phyloP scores from a whole-genome alignment of 1,284 basidiomycete species.

The Cutaneotrichosporon sp. region DNA sequence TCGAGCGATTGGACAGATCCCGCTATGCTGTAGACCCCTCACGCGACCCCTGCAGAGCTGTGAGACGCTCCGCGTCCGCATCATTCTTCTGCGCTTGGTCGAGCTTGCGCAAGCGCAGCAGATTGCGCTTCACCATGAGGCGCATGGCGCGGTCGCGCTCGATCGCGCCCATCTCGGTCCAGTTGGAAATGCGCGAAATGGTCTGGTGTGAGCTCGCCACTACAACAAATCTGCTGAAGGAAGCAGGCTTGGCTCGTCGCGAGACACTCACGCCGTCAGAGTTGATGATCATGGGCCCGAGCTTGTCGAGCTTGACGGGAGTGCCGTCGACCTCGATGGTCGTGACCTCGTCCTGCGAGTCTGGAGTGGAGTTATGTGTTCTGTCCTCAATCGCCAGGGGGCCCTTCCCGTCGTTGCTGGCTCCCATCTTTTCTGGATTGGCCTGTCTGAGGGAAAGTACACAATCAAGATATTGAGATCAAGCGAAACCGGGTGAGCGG shows the following conservation, averaged over 20 bases:
- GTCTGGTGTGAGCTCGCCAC: slow-evolving; percentile 29
- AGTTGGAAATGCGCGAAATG: slow-evolving; percentile 47
- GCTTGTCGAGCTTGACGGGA: slow-evolving; percentile 41
- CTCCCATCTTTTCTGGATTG: too few relatives aligned
- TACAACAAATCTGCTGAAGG: too few relatives aligned
- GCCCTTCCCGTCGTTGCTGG: slow-evolving; percentile 1
- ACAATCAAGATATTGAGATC: too few relatives aligned
- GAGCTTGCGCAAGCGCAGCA: slow-evolving; percentile 39
- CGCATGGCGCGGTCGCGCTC: slow-evolving; percentile 47
- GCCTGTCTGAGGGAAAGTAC: too few relatives aligned
- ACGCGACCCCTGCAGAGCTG: slow-evolving; percentile 13
- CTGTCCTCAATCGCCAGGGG: slow-evolving; percentile 15
- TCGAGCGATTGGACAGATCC: too few relatives aligned
- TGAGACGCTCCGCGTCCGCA: slow-evolving; percentile 14
- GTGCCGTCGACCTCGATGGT: slow-evolving; percentile 39
- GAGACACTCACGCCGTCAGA: slow-evolving; percentile 45
- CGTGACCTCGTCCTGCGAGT: slow-evolving; percentile 19
- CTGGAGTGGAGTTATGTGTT: not conserved
- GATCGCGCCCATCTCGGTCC: slow-evolving; percentile 40
- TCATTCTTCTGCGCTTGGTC: slow-evolving; percentile 13
- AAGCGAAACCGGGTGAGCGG: too few relatives aligned
- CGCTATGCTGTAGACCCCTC: too few relatives aligned
- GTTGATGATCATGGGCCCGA: slow-evolving; percentile 49
- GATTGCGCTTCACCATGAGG: slow-evolving; percentile 47
- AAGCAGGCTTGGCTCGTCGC: too few relatives aligned